Base-by-base conservation (phyloP, 1,284 basidiomycete genomes). In the Ceratobasidium sp. region DNA sequence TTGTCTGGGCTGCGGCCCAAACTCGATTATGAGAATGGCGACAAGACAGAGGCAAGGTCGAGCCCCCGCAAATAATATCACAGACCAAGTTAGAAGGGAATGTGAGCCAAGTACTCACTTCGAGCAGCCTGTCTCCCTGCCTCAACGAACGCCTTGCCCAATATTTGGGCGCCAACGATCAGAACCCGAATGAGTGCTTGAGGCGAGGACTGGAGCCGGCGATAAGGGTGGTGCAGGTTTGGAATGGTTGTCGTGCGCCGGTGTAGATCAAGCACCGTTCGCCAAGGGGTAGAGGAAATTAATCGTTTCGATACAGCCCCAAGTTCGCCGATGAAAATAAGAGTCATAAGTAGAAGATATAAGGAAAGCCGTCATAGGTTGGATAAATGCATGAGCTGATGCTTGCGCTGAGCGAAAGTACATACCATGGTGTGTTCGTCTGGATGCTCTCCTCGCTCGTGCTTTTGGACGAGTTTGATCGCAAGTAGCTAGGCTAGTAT, bases 111-210 rank as follows among this genome's bases (percentile, higher is more conserved):
- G 29, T 25, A 84, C 91, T 77, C 78, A 98, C 96, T 99, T 82
- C 93, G 89, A 56, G 91, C 87, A 10, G 96, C 96, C 79, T 99
- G 97, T 75, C 86, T 84, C 52, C 93, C 94, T 4, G 96, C 96
- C 77, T 95, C 96, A 45, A 86, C 82, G 71, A 98, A 88, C 42
- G 97, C 97, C 80, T 90, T 95, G 68, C 96, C 96, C 65, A 99
- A 82, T 74, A 96, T 96, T 79, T 88, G 87, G 38, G 86, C 84
- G 27, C 93, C 92, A 47, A 90, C 86, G 42, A 95, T 79, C 67
- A 93, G 80, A 72, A 97, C 93, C 78, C 96, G 93, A 20, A 94
- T 85, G 52, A 96, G 81, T 72, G 88, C 83, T 79, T 85, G 89
- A 68, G 91, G 92, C 22, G 87, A 86, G 50, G 91, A 85, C 91